Conservation (phyloP, 495 filamentous ascomycete genomes). For the Lepidopterella palustris region DNA sequence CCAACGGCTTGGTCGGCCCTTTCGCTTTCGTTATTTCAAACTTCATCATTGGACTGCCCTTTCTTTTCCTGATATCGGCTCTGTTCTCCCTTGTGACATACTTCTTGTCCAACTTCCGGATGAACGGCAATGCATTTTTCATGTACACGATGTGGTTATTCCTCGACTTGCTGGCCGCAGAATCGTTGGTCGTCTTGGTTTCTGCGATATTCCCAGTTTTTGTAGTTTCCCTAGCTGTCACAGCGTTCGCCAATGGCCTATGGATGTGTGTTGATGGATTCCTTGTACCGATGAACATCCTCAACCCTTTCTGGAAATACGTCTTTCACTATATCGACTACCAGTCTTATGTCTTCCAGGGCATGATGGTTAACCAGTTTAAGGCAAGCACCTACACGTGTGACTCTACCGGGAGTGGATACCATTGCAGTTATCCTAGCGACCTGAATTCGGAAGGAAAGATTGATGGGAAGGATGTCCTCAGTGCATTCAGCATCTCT, state of each 20-base stretch:
- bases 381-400: too few species aligned
- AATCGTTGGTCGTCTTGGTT: conserved; percentile 71
- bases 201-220: conserved; percentile 68
- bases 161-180: conserved; percentile 73
- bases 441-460: too few species aligned
- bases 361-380: conserved; percentile 89
- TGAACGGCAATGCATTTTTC: conserved; percentile 59
- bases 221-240: conserved; percentile 65
- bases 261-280: conserved; percentile 85
- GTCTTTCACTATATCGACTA: conserved; percentile 81
- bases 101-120: conserved; percentile 72
- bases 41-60: conserved; percentile 74
- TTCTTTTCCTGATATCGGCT: conserved; percentile 65
- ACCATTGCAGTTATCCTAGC: conserved; percentile 64
- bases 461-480: too few species aligned
- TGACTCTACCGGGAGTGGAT: too few species aligned
- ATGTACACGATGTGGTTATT: conserved; percentile 81
- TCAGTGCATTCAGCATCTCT: too few species aligned
- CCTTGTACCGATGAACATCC: conserved; percentile 57
- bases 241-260: conserved; percentile 75
- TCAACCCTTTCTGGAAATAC: conserved; percentile 80
- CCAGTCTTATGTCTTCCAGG: conserved; percentile 75
- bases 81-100: conserved; percentile 69
- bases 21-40: conserved; percentile 66
- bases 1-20: conserved; percentile 71